These are phyloP conservation scores for Bifiguratus adelaidae DNA, from an alignment of 192 early-diverging fungal species.

Conservation along the genomic window DNA sequence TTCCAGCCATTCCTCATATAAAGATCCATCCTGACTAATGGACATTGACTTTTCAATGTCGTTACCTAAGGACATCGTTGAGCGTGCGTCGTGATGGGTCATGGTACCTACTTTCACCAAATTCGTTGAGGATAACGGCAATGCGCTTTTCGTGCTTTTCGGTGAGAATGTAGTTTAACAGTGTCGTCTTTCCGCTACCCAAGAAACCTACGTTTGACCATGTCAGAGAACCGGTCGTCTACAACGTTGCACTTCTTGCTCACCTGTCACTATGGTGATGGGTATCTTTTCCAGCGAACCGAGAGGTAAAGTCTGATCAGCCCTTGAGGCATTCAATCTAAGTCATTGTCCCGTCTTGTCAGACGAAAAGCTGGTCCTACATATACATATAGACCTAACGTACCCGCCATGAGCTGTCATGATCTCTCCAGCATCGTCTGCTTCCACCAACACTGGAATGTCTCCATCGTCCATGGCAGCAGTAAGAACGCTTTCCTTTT, in stretches of 20 bases:
- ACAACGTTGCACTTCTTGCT: neutral
- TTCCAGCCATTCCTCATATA: slow-evolving; percentile 96
- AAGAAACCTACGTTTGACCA: slow-evolving; percentile 48
- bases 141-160: slow-evolving; percentile 89
- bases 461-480: too few relatives aligned
- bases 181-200: slow-evolving; percentile 86
- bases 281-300: slow-evolving; percentile 33
- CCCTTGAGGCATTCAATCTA: too few relatives aligned
- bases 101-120: slow-evolving; percentile 62
- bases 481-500: too few relatives aligned
- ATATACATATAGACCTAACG: too few relatives aligned
- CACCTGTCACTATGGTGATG: slow-evolving; percentile 31
- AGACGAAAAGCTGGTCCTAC: too few relatives aligned
- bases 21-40: slow-evolving; percentile 66
- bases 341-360: too few relatives aligned
- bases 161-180: slow-evolving; percentile 76
- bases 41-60: slow-evolving; percentile 92
- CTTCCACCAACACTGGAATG: too few relatives aligned
- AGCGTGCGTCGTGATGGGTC: neutral
- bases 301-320: too few relatives aligned
- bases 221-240: neutral
- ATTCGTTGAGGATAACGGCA: slow-evolving; percentile 98
- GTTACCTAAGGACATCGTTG: slow-evolving; percentile 32
- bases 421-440: too few relatives aligned
- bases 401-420: too few relatives aligned